Conservation (phyloP, 306 rosid genomes). For the Trifolium dubium region DNA sequence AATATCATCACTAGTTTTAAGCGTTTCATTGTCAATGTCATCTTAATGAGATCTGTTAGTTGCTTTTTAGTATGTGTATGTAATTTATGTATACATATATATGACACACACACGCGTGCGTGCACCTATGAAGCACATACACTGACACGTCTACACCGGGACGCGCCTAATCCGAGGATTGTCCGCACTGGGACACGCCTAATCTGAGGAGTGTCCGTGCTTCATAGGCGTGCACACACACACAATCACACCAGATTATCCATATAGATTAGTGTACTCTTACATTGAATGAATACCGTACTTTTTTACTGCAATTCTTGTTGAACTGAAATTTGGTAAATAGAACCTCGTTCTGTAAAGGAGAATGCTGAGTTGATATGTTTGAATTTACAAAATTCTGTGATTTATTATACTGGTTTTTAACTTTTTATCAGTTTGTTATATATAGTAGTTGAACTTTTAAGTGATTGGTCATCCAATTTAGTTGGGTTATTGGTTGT, state of each 20-base stretch:
- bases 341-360: conserved; percentile 53
- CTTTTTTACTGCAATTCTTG: conserved; percentile 49
- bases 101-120: neutral
- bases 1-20: neutral
- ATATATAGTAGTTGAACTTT: neutral
- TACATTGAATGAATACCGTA: neutral
- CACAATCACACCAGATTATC: no score
- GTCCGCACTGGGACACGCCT: no score
- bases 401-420: neutral
- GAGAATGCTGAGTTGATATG: conserved; percentile 46
- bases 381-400: neutral
- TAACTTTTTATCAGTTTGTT: neutral
- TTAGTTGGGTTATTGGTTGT: neutral
- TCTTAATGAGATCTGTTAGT: neutral
- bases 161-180: no score
- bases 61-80: neutral
- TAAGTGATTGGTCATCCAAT: neutral
- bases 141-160: no score
- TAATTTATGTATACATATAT: neutral
- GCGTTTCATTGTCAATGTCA: neutral
- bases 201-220: no score
- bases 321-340: conserved; percentile 17
- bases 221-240: no score
- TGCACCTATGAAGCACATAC: no score
- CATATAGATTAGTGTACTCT: neutral